Evolutionary conservation across 2,329 filamentous ascomycete species (phyloP).

Genomic region (Aspergillus brunneoviolaceus): DNA sequence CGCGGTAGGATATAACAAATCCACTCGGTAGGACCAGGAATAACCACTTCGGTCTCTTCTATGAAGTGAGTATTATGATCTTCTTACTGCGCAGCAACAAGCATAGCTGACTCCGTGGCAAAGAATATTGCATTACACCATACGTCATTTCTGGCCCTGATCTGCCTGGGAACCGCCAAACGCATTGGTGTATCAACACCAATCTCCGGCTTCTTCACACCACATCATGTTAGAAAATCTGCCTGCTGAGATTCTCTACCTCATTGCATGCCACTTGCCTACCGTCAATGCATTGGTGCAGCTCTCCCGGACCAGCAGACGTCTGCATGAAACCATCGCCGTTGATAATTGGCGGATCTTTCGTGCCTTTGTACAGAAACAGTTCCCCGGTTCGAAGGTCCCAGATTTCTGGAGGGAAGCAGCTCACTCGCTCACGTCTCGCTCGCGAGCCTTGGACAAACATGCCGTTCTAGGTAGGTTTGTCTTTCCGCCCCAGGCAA

Average conservation of each 20-base stretch:
- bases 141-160: slow-evolving; percentile 1
- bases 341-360: slow-evolving; percentile 51
- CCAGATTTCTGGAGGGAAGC: slow-evolving; percentile 50
- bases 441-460: slow-evolving; percentile 58
- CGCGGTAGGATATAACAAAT: neutral
- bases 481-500: slow-evolving; percentile 49
- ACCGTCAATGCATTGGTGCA: slow-evolving; percentile 46
- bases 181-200: neutral
- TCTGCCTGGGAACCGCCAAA: neutral
- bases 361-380: slow-evolving; percentile 47
- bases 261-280: slow-evolving; percentile 45
- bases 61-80: neutral
- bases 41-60: no score
- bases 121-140: neutral
- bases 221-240: slow-evolving; percentile 34
- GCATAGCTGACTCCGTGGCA: neutral
- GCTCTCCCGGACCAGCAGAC: slow-evolving; percentile 48
- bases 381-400: slow-evolving; percentile 48
- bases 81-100: neutral
- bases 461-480: slow-evolving; percentile 57
- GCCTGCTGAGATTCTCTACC: slow-evolving; percentile 46
- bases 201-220: neutral
- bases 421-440: slow-evolving; percentile 55
- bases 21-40: neutral
- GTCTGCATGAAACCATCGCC: slow-evolving; percentile 47